Percentiles rank a stretch among this genome's conserved stretches.
Conservation (phyloP, 2,329 filamentous ascomycete species). For the Pyrenophora tritici-repentis region DNA sequence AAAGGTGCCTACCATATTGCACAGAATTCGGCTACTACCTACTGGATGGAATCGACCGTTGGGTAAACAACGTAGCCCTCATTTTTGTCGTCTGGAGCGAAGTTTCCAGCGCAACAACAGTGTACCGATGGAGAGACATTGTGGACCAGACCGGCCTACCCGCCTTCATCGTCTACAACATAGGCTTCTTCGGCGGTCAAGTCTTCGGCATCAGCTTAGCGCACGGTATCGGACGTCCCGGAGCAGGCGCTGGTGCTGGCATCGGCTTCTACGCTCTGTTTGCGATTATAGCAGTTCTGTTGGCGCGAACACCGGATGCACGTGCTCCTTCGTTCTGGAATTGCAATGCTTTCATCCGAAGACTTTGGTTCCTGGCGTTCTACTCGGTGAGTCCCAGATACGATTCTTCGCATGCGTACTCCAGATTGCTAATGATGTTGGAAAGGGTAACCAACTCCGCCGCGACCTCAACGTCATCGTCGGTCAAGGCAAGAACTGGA, state of each 20-base stretch:
- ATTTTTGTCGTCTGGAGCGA: constrained; percentile 62
- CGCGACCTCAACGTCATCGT: constrained; percentile 61
- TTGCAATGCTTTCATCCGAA: constrained; percentile 44
- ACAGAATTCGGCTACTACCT: constrained; percentile 63
- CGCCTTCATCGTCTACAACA: constrained; percentile 54
- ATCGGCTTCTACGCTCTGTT: constrained; percentile 58
- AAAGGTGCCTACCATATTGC: constrained; percentile 58
- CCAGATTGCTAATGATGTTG: too few species aligned
- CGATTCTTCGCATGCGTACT: too few species aligned
- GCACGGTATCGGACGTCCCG: constrained; percentile 51
- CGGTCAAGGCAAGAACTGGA: constrained; percentile 61
- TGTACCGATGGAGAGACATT: constrained; percentile 59
- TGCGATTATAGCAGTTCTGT: constrained; percentile 45
- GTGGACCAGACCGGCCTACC: constrained; percentile 52
- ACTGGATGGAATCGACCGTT: constrained; percentile 60
- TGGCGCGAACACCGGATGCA: constrained; percentile 53
- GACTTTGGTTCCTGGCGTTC: constrained; percentile 60
- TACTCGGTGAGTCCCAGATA: constrained; percentile 57
- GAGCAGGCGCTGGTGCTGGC: constrained; percentile 57
- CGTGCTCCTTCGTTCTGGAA: constrained; percentile 52
- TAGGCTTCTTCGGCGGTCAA: constrained; percentile 60
- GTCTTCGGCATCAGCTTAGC: constrained; percentile 58
- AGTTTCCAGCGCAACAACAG: constrained; percentile 58
- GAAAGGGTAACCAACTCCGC: constrained; percentile 52
- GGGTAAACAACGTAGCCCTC: constrained; percentile 61